Evolutionary conservation across 2,329 filamentous ascomycete genomes (phyloP), one percentile per base, ranked within the genome.

Genomic region (Onygenales sp.): DNA sequence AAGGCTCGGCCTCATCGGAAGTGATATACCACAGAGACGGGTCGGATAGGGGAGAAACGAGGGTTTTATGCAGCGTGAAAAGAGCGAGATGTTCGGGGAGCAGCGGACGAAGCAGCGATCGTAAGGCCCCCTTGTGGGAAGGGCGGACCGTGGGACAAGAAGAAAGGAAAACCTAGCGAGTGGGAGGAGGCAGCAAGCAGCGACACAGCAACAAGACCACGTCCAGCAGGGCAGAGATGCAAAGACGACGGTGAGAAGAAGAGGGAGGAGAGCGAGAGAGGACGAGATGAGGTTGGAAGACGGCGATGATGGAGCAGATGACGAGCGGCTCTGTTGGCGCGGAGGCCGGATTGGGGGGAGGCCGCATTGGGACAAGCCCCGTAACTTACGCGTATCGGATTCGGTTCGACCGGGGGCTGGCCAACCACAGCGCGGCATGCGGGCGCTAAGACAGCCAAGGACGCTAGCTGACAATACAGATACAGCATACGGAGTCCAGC

Each of bases 71-170:
- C 14, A 32, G 10, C 48, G 32, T 39, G 45, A 37, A 27, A 17
- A 48, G 45, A 32, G 45, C 34, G 14, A 8, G 36, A 5, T n/a
- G 36, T 42, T 3, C 34, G 3, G n/a, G n/a, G 9, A 27, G 31
- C 21, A 42, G 36, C 34, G 13, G 48, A 32, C 27, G 17, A 32
- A 6, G 48, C 7, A 42, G 37, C 37, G 48, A 50, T 40, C 17
- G 48, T 40, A 36, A 9, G 10, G 21, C 3, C 8, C 11, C 21
- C 11, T 51, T 45, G 55, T 51, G 42, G 51, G 46, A 39, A 44
- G 52, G 43, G 36, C 52, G 52, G 54, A 59, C 53, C 49, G 57
- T 37, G 56, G 57, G 49, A 54, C 51, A 56, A 57, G 49, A 49
- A 57, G 51, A 54, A 55, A 54, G 52, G 51, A 57, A 50, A 40